Base-by-base conservation (phyloP, 192 early-diverging fungal species). In the Entomortierella chlamydospora region DNA sequence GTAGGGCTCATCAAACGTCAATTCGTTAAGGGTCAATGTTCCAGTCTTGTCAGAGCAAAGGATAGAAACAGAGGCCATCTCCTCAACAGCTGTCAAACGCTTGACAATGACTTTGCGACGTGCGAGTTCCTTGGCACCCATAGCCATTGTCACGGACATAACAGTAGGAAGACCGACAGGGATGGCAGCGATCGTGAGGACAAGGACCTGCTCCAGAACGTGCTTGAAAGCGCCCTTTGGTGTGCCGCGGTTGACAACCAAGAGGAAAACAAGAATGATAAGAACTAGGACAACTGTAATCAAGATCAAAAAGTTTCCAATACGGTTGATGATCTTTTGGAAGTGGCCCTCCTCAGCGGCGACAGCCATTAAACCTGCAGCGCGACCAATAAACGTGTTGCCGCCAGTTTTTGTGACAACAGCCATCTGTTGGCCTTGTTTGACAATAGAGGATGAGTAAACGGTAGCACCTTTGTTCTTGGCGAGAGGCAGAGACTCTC, bases 141-240 rank as follows among this genome's bases (percentile, higher is more conserved):
- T 91, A 12, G 97, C 97, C 96, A 98, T 97, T 28, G 97, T 98
- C 11, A 98, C 96, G 9, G 94, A 95, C 91, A 98, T 91, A 54
- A 97, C 95, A 8, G 97, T 96, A 30, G 96, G 97, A 28, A 98
- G 90, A 82, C 97, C 97, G 31, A 97, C 92, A 29, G 97, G 97
- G 64, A 96, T 95, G 52, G 94, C 94, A 51, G 95, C 95, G 22
- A 96, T 90, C 0, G 93, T 95, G 52, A 97, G 83, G 52, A 96
- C 88, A 7, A 96, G 82, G 42, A 94, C 92, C n/a, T 91, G 69
- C 55, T 87, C 82, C 61, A 96, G 70, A 6, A 90, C 87, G 2
- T 68, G 56, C 17, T 80, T 68, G 56, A 81, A 69, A 12, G 49
- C 11, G 47, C 82, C 82, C 1, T 83, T 17, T n/a, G 47, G 25